phyloP scores from a whole-genome alignment of 2,329 filamentous ascomycete species.

The Aaosphaeria arxii region DNA sequence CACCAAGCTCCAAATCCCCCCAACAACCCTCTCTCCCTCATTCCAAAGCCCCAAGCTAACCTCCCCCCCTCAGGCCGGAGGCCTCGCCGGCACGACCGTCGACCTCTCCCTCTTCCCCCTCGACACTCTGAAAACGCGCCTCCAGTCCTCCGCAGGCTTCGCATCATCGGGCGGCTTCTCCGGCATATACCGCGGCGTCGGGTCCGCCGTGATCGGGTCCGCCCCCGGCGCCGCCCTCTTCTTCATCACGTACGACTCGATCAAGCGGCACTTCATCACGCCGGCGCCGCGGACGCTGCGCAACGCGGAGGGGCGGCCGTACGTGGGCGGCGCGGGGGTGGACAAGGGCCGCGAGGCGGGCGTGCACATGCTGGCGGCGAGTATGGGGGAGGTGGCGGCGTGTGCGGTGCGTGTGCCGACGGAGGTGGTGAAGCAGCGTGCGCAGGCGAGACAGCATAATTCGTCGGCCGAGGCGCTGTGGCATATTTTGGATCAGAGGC shows the following conservation, averaged over 20 bases:
- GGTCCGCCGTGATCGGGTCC: conserved; percentile 83
- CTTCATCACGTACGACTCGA: conserved; percentile 88
- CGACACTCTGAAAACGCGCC: conserved; percentile 97
- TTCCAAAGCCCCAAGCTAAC: conserved; percentile 1
- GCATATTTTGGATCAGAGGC: conserved; percentile 58
- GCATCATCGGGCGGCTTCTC: conserved; percentile 81
- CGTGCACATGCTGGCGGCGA: conserved; percentile 79
- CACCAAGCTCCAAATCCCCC: neutral
- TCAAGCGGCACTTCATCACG: conserved; percentile 45
- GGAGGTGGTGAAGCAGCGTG: conserved; percentile 95
- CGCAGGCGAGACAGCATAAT: conserved; percentile 81
- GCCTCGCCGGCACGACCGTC: conserved; percentile 88
- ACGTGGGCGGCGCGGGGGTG: conserved; percentile 8
- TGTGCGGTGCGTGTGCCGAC: conserved; percentile 92
- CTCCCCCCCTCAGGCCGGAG: conserved; percentile 64
- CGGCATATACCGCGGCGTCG: conserved; percentile 90
- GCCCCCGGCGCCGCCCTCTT: conserved; percentile 94
- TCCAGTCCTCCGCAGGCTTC: conserved; percentile 79
- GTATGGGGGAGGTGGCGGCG: conserved; percentile 83
- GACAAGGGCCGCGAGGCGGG: conserved; percentile 27
- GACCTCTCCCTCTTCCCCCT: conserved; percentile 96
- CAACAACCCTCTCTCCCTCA: conserved; percentile 4
- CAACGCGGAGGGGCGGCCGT: conserved; percentile 28
- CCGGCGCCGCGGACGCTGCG: conserved; percentile 8
- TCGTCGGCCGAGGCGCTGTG: conserved; percentile 64